Evolutionary conservation across 2,329 filamentous ascomycete genomes (phyloP), one percentile per base, ranked within the genome.

Genomic region (Lomentospora prolificans): DNA sequence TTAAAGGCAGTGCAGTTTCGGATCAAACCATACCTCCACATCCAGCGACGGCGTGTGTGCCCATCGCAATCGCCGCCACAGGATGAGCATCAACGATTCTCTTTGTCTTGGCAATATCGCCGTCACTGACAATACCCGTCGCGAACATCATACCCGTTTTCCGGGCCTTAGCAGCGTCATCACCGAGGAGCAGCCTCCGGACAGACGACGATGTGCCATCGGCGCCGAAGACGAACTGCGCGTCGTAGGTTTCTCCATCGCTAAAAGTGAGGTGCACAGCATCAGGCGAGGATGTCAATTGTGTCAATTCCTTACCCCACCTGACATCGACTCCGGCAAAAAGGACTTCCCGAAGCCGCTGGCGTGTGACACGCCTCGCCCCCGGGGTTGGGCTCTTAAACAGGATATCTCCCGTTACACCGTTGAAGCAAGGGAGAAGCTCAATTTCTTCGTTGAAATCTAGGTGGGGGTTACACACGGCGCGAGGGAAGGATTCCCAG

Each of bases 401-500:
- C 4, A 73, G 61, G 7, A 68, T 50, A 24, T 69, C 62, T 46
- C 70, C 70, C 1, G 69, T 72, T 12, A 65, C 55, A 25, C 69
- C 67, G 56, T 67, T 66, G 57, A 66, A 68, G 10, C 63, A 62
- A 1, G 66, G 64, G 2, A 72, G 55, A 46, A 57, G 63, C 60
- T 70, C 67, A 7, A 61, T 61, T 19, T 61, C 58, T 22, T 63
- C 63, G 57, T 65, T 61, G 53, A 67, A 72, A 0, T 62, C 57
- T 4, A 71, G 56, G 53, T 66, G 31, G 1, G 67, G 69, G 57
- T 72, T 72, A 60, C 66, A 70, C 17, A 69, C 57, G 17, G 67
- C 66, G 31, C 61, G 53, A 7, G 64, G 58, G 4, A 73, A 57
- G 17, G 62, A 61, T 4, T 60, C 60, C 22, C 66, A 57, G 8